These are phyloP conservation scores for Leccinum griseonigrum DNA, from an alignment of 1,284 basidiomycete species.

Conservation along the genomic window DNA sequence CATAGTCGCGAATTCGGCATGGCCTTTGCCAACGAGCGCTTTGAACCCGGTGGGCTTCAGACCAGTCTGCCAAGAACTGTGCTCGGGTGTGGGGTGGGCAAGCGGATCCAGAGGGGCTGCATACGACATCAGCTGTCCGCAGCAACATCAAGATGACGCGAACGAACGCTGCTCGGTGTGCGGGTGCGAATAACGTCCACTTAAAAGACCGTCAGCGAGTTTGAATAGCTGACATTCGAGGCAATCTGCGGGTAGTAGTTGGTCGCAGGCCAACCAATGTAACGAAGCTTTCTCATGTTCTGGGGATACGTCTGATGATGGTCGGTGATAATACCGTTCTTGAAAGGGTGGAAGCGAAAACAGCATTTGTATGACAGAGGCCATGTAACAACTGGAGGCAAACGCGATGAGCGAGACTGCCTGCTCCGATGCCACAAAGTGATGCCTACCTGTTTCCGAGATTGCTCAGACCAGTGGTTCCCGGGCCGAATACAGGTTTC, in stretches of 20 bases:
- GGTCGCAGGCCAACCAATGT: conserved; percentile 69
- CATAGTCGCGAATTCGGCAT: conserved; percentile 96
- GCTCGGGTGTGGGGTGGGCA: conserved; percentile 43
- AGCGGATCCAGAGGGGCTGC: conserved; percentile 30
- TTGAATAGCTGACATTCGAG: conserved; percentile 96
- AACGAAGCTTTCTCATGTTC: conserved; percentile 40
- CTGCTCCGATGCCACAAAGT: not conserved
- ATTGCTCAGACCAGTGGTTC: conserved; percentile 88
- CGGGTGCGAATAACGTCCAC: conserved; percentile 82
- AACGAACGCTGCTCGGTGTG: conserved; percentile 21
- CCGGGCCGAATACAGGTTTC: conserved; percentile 86
- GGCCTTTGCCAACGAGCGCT: conserved; percentile 86
- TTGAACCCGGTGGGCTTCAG: conserved; percentile 88
- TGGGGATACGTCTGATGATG: conserved; percentile 1
- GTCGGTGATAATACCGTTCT: conserved; percentile 55
- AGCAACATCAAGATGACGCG: not conserved
- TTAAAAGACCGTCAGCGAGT: conserved; percentile 88
- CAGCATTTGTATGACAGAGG: conserved; percentile 86
- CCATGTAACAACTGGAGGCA: conserved; percentile 86
- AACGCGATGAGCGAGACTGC: conserved; percentile 4
- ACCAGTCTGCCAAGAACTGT: conserved; percentile 75
- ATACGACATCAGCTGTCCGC: conserved; percentile 6
- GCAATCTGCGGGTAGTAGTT: conserved; percentile 77
- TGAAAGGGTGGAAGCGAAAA: conserved; percentile 84
- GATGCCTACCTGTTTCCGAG: conserved; percentile 81